phyloP scores from a whole-genome alignment of 2,329 filamentous ascomycete genomes.

The Exophiala mesophila region DNA sequence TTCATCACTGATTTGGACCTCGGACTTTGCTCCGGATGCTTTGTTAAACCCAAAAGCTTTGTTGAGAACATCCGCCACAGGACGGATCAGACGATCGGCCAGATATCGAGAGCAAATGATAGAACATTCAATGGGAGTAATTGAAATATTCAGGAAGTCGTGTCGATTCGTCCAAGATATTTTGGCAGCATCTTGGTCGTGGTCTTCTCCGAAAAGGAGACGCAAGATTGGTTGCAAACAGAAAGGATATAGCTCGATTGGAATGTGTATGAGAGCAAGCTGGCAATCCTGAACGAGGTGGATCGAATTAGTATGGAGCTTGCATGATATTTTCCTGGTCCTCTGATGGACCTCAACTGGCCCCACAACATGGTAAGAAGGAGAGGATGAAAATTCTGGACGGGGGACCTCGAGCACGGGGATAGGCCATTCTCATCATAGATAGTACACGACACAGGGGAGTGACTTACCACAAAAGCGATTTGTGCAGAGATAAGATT shows the following conservation, averaged over 20 bases:
- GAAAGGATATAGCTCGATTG: constrained; percentile 67
- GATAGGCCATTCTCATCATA: too few relatives aligned
- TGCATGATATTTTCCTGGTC: too few relatives aligned
- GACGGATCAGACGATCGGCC: constrained; percentile 69
- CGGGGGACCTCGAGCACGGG: too few relatives aligned
- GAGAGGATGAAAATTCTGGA: too few relatives aligned
- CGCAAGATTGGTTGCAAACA: constrained; percentile 85
- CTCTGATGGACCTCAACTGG: too few relatives aligned
- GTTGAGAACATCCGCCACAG: constrained; percentile 61
- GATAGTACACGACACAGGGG: too few relatives aligned
- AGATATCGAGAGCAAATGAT: constrained; percentile 78
- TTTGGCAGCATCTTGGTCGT: constrained; percentile 33
- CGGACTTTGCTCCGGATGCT: constrained; percentile 31
- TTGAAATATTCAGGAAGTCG: constrained; percentile 85
- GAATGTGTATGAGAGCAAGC: constrained; percentile 85
- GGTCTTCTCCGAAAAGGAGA: constrained; percentile 64
- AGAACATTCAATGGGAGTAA: constrained; percentile 89
- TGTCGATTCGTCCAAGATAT: constrained; percentile 51
- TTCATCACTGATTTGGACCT: constrained; percentile 72
- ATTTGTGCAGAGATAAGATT: constrained; percentile 28
- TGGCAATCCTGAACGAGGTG: constrained; percentile 64
- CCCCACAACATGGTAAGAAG: too few relatives aligned
- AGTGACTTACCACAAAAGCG: constrained; percentile 25
- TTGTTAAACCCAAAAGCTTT: constrained; percentile 24
- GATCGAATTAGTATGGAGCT: background rate